Percentiles rank a stretch among this genome's conserved stretches.
phyloP scores from a whole-genome alignment of 108 stramenopile species.

The Asterionellopsis glacialis region DNA sequence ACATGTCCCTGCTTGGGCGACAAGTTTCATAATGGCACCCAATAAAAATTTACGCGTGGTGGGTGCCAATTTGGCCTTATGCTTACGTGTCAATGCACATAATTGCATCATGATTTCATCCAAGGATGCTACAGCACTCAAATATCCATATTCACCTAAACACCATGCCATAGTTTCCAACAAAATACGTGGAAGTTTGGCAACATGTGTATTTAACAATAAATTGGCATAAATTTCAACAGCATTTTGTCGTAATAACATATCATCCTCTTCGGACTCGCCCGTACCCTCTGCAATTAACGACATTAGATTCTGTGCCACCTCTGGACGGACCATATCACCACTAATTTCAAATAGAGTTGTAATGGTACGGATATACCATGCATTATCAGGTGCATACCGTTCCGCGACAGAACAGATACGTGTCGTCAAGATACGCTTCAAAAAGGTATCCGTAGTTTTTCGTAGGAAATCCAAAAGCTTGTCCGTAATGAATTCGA shows the following conservation, averaged over 20 bases:
- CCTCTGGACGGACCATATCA: slow-evolving; percentile 87
- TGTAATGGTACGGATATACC: slow-evolving; percentile 83
- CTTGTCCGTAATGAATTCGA: slow-evolving; percentile 95
- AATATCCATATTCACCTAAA: slow-evolving; percentile 96
- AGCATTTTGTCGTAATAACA: slow-evolving; percentile 84
- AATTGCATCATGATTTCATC: slow-evolving; percentile 71
- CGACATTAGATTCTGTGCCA: slow-evolving; percentile 92
- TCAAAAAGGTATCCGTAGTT: slow-evolving; percentile 88
- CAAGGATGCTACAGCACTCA: slow-evolving; percentile 57
- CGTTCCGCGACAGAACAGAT: slow-evolving; percentile 93
- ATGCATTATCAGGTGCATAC: slow-evolving; percentile 95
- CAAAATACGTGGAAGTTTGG: slow-evolving; percentile 73
- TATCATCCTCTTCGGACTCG: slow-evolving; percentile 90
- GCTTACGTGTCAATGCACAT: slow-evolving; percentile 46
- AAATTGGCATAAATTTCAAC: slow-evolving; percentile 87
- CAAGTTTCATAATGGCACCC: slow-evolving; percentile 91
- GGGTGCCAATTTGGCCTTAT: slow-evolving; percentile 27
- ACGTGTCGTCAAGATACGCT: slow-evolving; percentile 85
- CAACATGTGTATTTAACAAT: slow-evolving; percentile 50
- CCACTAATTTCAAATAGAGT: slow-evolving; percentile 91
- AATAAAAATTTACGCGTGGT: slow-evolving; percentile 80
- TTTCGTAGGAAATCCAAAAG: slow-evolving; percentile 80
- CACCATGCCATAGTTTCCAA: slow-evolving; percentile 96
- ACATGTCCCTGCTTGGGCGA: slow-evolving; percentile 89
- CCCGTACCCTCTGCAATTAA: slow-evolving; percentile 96